Conservation (phyloP, 768 basidiomycete genomes). For the Auricularia cornea region DNA sequence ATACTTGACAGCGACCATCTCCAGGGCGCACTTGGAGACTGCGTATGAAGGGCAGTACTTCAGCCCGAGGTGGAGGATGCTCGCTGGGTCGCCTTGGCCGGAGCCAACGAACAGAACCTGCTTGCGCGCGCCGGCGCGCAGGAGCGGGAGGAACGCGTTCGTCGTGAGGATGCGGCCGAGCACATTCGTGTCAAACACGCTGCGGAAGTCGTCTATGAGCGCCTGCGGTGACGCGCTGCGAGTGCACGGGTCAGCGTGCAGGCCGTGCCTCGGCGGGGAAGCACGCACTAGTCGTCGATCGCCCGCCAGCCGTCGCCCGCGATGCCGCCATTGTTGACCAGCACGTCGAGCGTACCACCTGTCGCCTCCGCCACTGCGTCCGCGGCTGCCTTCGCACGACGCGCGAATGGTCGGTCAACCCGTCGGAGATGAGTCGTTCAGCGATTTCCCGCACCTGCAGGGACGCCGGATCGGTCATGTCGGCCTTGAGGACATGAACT, state of each 20-base stretch:
- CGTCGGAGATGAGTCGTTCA: no score
- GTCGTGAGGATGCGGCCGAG: slow-evolving; percentile 11
- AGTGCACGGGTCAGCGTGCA: no score
- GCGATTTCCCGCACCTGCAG: slow-evolving; percentile 20
- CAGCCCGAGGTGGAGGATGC: slow-evolving; percentile 1
- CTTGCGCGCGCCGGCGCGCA: slow-evolving; percentile 5
- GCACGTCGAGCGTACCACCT: slow-evolving; percentile 7
- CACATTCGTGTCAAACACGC: slow-evolving; percentile 12
- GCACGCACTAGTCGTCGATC: slow-evolving; percentile 2
- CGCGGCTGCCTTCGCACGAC: slow-evolving; percentile 6
- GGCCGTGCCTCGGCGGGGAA: no score
- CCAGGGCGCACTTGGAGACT: slow-evolving; percentile 5
- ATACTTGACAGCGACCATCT: slow-evolving; percentile 5
- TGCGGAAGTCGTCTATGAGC: background rate
- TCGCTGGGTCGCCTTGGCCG: slow-evolving; percentile 4
- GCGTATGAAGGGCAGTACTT: slow-evolving; percentile 1
- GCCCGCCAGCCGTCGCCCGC: no score
- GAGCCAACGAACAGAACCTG: slow-evolving; percentile 7
- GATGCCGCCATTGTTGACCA: slow-evolving; percentile 4
- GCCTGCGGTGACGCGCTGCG: background rate
- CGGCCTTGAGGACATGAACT: slow-evolving; percentile 29
- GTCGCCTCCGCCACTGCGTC: slow-evolving; percentile 4
- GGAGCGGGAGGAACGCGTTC: slow-evolving; percentile 13
- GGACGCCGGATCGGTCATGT: slow-evolving; percentile 24
- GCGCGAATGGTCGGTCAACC: no score